Evolutionary conservation across 2,329 filamentous ascomycete genomes (phyloP), one percentile per base, ranked within the genome.

Genomic region (Sporothrix inflata): DNA sequence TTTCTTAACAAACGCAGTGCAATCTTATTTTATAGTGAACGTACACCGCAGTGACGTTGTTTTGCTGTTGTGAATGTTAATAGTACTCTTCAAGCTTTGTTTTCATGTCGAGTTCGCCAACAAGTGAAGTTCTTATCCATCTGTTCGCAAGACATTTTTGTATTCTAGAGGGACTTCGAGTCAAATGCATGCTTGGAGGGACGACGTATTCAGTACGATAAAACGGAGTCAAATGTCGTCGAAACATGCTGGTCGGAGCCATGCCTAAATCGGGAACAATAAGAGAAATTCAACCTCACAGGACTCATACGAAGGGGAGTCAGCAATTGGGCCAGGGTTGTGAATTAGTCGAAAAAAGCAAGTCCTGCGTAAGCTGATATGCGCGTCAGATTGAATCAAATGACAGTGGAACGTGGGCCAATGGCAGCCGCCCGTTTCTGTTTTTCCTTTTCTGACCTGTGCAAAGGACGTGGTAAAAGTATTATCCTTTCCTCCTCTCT

Each of bases 381-480:
- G 53, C 8, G 53, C 53, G 53, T 55, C 21, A 30, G 24, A 55
- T 30, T 55, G 53, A 55, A 55, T 55, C 53, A 55, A 51, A 51
- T 51, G n/a, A 16, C 19, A 21, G 53, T 30, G 53, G 24, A 24
- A 55, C 11, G 53, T 30, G 21, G 51, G 21, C 51, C 51, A 53
- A 53, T 53, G 14, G 12, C 51, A 53, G 21, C 51, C 21, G 21
- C 12, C 51, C 21, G 51, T 27, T n/a, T 14, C 3, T 34, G 9
- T 21, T 38, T 30, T 57, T 57, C 2, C 51, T 4, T 34, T n/a
- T n/a, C n/a, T 34, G 30, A 3, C 30, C 6, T 34, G 3, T 34
- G 30, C 30, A 6, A 3, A 34, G 30, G n/a, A n/a, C 30, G 6
- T 34, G 3, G 30, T 6, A 34, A 34, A 34, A 38, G 4, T 38